These are phyloP conservation scores for Mucor piriformis DNA, from an alignment of 371 early-diverging fungal genomes.

Conservation along the genomic window DNA sequence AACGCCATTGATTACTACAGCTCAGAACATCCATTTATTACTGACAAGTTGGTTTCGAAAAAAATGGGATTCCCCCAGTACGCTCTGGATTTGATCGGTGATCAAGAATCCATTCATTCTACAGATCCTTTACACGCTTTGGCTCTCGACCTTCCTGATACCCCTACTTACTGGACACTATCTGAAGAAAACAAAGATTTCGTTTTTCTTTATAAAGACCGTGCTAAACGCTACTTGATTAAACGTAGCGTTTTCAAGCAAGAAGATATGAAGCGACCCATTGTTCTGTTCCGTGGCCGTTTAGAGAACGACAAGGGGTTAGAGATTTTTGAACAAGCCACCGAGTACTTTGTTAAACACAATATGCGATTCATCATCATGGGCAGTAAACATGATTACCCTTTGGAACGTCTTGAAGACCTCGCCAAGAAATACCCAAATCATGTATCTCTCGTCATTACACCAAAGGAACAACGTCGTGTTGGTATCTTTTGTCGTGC, in stretches of 20 bases:
- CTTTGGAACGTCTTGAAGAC: conserved; percentile 43
- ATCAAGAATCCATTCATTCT: conserved; percentile 17
- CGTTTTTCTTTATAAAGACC: conserved; percentile 51
- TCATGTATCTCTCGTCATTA: conserved; percentile 50
- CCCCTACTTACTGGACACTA: conserved; percentile 32
- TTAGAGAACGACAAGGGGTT: conserved; percentile 52
- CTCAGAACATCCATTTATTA: conserved; percentile 58
- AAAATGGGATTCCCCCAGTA: conserved; percentile 51
- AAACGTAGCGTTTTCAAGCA: conserved; percentile 46
- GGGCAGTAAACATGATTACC: conserved; percentile 59
- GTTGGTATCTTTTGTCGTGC: conserved; percentile 58
- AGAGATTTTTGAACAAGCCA: conserved; percentile 51
- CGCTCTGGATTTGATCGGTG: conserved; percentile 32
- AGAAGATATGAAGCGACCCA: conserved; percentile 52
- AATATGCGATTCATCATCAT: conserved; percentile 61
- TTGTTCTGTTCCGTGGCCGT: conserved; percentile 59
- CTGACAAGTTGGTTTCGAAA: conserved; percentile 40
- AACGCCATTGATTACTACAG: conserved; percentile 61
- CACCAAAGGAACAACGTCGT: conserved; percentile 51
- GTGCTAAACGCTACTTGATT: conserved; percentile 54
- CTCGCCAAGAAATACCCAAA: conserved; percentile 50
- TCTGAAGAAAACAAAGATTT: conserved; percentile 36
- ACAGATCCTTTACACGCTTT: conserved; percentile 16
- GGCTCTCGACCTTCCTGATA: conserved; percentile 14
- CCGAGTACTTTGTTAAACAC: conserved; percentile 40